Base-by-base conservation (phyloP, 306 rosid species). In the Dryas drummondii region DNA sequence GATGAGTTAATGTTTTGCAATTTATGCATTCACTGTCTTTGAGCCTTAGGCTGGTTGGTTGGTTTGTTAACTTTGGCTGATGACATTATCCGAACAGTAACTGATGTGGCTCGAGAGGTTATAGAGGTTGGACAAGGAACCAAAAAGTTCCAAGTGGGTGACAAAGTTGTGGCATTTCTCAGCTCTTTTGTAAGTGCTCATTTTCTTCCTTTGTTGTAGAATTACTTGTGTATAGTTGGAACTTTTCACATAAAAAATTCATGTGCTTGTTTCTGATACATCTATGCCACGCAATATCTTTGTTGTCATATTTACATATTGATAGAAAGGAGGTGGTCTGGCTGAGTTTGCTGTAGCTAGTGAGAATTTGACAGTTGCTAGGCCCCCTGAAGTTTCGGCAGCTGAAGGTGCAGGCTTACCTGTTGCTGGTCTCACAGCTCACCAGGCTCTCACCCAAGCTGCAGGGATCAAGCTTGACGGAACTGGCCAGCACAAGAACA, bases 61-160 rank as follows among this genome's bases (percentile, higher is more conserved):
- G 17, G 56, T 52, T 52, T 52, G 56, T 52, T 52, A 5, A 52
- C 15, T 17, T 16, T 58, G 9, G 46, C n/a, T 64, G 41, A 72
- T 62, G 53, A 62, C 52, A 49, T 57, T 82, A 15, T 70, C 42
- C 71, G 59, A 65, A 40, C 79, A 92, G 98, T 82, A 46, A 79
- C 82, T 67, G 98, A 93, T 82, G 72, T 90, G 76, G 83, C 92
- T 17, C 96, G 98, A 53, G 91, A 87, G 75, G 77, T 87, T 41
- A 32, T 73, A 17, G 88, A 83, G 65, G 87, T 87, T 50, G 98
- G 98, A 75, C 51, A 66, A 75, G 78, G 82, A 44, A 90, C 83
- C 10, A 74, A 37, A 42, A 86, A 84, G 64, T 86, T 88, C 83
- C 84, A 79, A 77, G 72, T 74, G n/a, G 92, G 91, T 17, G 92